Percentiles rank a stretch among this genome's conserved stretches.
Evolutionary conservation across 1,139 yeast genomes (phyloP).

Genomic region (Waltiozyma sp.): DNA sequence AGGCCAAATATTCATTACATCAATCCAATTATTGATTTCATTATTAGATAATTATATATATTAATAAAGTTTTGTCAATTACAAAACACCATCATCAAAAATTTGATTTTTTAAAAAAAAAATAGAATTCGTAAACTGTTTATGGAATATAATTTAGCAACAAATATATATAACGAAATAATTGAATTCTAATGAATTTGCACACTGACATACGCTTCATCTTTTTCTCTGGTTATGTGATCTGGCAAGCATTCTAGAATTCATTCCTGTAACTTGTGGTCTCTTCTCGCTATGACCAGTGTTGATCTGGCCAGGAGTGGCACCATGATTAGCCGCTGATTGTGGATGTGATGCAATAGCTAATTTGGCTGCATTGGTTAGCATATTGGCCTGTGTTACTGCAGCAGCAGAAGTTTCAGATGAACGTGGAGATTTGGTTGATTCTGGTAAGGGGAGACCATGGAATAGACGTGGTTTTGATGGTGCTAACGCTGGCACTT

Average conservation of each 20-base stretch:
- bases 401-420: conserved; percentile 4
- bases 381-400: conserved; percentile 1
- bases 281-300: conserved; percentile 9
- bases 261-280: conserved; percentile 37
- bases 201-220: background rate
- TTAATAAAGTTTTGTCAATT: too few species aligned
- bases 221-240: conserved; percentile 15
- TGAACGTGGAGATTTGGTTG: conserved; percentile 1
- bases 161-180: too few species aligned
- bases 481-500: background rate
- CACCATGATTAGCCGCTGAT: background rate
- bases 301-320: background rate
- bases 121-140: too few species aligned
- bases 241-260: conserved; percentile 45
- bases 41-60: too few species aligned
- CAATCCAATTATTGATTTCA: too few species aligned
- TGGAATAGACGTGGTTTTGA: background rate
- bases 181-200: too few species aligned
- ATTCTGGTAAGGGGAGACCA: background rate
- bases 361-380: background rate
- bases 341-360: background rate
- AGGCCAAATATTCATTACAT: too few species aligned
- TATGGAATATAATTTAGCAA: too few species aligned
- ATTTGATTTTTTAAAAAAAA: too few species aligned
- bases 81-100: too few species aligned